Conservation (phyloP, 2,329 filamentous ascomycete genomes). For the Exophiala sp. region DNA sequence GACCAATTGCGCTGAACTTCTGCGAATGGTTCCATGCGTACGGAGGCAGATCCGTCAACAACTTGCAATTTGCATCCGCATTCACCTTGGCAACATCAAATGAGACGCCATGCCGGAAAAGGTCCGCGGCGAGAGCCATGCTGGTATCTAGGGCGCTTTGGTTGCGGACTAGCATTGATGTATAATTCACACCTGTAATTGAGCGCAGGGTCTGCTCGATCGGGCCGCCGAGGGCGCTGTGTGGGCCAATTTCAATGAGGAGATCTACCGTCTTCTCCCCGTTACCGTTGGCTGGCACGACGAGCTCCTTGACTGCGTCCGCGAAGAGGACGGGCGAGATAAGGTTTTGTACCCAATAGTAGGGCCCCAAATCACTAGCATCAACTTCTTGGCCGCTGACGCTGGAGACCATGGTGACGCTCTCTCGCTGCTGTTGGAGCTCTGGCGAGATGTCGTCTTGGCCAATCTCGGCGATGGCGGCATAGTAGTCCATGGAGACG, state of each 20-base stretch:
- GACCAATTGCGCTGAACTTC: too few species aligned
- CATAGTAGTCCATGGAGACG: background rate
- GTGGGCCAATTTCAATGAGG: background rate
- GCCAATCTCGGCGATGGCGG: too few species aligned
- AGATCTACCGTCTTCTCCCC: background rate
- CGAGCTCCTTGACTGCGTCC: background rate
- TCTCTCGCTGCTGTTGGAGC: too few species aligned
- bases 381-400: background rate
- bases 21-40: background rate
- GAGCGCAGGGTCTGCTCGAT: background rate
- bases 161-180: background rate
- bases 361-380: too few species aligned
- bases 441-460: too few species aligned
- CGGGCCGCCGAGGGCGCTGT: background rate
- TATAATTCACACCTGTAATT: background rate
- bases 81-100: background rate
- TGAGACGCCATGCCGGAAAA: background rate
- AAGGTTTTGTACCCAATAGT: background rate
- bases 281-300: background rate
- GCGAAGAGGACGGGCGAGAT: background rate
- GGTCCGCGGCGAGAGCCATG: background rate
- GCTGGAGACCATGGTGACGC: background rate
- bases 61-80: background rate
- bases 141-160: background rate
- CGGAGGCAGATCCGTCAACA: background rate